Base-by-base conservation (phyloP, 345 rosid species). In the Heritiera fomes region DNA sequence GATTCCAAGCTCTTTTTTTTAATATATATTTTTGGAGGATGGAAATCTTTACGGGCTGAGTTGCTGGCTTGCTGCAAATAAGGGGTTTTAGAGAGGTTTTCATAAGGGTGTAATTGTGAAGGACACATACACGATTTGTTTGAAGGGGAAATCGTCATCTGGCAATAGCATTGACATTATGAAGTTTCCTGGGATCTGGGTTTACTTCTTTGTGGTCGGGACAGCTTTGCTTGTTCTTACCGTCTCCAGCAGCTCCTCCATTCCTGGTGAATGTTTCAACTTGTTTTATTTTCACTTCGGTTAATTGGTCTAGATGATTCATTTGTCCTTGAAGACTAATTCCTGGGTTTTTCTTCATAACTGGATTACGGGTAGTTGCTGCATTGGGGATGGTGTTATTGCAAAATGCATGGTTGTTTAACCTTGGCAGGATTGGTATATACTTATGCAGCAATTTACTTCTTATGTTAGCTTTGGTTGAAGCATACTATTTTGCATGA, bases 111-210 rank as follows among this genome's bases (percentile, higher is more conserved):
- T 14, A 23, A 69, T 28, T 53, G 15, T 46, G 66, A 15, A 38
- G n/a, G 59, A 34, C 34, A 56, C 56, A 40, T 30, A 4, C 56
- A 60, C 41, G 71, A 60, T 52, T 63, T 46, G 17, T 45, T 61
- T 18, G 49, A 43, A 20, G 58, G 23, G 53, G 14, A 12, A 52
- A 64, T 59, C 12, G n/a, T 62, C 70, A 11, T 76, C 76, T 14
- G 72, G 32, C 67, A 13, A 46, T 70, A 32, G 9, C 71, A 66
- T 53, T 73, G 56, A 41, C 77, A 75, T 61, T 45, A 87, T 83
- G 90, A 87, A 82, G 85, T 63, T 75, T 80, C 76, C 83, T 77
- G 84, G 73, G 53, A 15, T 85, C 71, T 85, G 85, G 81, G 52
- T 82, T 76, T 73, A 73, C 68, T 80, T 80, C 50, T 82, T 83